phyloP scores from a whole-genome alignment of 208 protist species.

The Leishmania guyanensis region DNA sequence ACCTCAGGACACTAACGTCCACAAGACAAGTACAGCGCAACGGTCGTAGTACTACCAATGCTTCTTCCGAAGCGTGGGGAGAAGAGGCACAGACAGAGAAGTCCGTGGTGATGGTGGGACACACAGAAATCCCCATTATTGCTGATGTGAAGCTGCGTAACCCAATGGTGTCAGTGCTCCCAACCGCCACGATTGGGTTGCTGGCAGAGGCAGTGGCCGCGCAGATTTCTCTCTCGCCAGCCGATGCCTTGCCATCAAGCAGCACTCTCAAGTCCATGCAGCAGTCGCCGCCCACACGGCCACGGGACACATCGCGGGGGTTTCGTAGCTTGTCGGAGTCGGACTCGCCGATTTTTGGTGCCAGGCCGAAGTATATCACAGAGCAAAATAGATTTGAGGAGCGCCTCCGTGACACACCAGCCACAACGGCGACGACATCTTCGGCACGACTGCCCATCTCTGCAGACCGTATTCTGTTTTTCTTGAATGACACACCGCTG shows the following conservation, averaged over 20 bases:
- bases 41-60: not conserved
- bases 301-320: slow-evolving; percentile 17
- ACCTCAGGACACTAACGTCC: not conserved
- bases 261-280: not conserved
- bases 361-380: slow-evolving; percentile 1
- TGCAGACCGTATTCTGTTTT: slow-evolving; percentile 38
- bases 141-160: slow-evolving; percentile 15
- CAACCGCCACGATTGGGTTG: slow-evolving; percentile 20
- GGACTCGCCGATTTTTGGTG: not conserved
- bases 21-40: not conserved
- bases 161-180: slow-evolving; percentile 18
- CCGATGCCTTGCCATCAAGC: not conserved
- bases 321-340: not conserved
- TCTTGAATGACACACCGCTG: slow-evolving; percentile 41
- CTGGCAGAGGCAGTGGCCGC: slow-evolving; percentile 29
- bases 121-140: slow-evolving; percentile 9
- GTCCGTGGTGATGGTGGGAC: slow-evolving; percentile 5
- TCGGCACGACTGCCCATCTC: slow-evolving; percentile 7
- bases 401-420: not conserved
- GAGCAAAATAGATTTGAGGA: slow-evolving; percentile 20
- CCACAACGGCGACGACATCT: not conserved
- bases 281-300: not conserved
- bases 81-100: not conserved
- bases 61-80: not conserved
- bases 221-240: slow-evolving; percentile 11